These are phyloP conservation scores for Geotrichum cucujoidarum DNA, from an alignment of 1,139 yeast genomes.

Conservation along the genomic window DNA sequence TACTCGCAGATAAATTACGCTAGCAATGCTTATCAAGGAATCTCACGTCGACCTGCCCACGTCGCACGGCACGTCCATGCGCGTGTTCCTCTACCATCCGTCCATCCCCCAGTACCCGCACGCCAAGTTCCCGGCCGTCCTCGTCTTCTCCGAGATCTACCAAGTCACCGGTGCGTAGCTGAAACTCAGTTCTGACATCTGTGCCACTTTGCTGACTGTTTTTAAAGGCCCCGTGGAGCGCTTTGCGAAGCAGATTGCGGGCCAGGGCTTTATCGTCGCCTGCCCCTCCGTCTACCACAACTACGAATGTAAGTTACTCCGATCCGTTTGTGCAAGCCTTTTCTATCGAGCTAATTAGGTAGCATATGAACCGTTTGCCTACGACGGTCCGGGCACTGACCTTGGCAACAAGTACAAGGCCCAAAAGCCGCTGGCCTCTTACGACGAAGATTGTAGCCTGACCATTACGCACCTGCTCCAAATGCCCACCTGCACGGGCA, in stretches of 20 bases:
- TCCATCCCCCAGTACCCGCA: slow-evolving; percentile 64
- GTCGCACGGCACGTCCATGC: slow-evolving; percentile 60
- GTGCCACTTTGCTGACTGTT: background rate
- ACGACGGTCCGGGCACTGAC: slow-evolving; percentile 72
- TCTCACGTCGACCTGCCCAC: slow-evolving; percentile 60
- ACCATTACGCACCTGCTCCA: slow-evolving; percentile 57
- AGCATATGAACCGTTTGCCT: slow-evolving; percentile 57
- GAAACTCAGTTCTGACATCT: too few species aligned
- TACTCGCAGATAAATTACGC: too few species aligned
- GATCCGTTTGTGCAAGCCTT: background rate
- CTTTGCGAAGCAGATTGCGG: slow-evolving; percentile 72
- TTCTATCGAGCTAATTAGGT: background rate
- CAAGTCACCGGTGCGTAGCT: slow-evolving; percentile 48
- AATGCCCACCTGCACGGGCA: slow-evolving; percentile 64
- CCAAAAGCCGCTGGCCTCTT: slow-evolving; percentile 62
- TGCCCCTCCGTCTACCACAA: slow-evolving; percentile 79
- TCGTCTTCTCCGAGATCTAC: slow-evolving; percentile 75
- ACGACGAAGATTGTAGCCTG: slow-evolving; percentile 68
- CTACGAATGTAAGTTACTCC: slow-evolving; percentile 42
- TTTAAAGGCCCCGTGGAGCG: slow-evolving; percentile 63
- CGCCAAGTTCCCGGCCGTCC: slow-evolving; percentile 75
- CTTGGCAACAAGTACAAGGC: slow-evolving; percentile 65
- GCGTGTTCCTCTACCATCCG: slow-evolving; percentile 65
- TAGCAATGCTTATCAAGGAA: slow-evolving; percentile 62
- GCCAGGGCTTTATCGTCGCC: slow-evolving; percentile 72